phyloP scores from a whole-genome alignment of 345 rosid species.

The Rhodamnia rubescens region DNA sequence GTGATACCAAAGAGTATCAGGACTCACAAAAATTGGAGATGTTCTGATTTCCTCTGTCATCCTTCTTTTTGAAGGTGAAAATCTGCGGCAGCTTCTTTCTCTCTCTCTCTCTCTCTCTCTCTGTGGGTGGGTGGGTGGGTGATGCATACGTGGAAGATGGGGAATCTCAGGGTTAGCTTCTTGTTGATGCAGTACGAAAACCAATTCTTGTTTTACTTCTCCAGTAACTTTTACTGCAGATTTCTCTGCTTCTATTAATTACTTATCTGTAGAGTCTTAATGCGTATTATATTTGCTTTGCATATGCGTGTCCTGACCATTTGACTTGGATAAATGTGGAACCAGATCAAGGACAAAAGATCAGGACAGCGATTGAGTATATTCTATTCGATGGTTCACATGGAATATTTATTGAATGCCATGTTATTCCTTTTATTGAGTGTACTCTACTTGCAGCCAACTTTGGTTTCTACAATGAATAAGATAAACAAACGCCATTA shows the following conservation, averaged over 20 bases:
- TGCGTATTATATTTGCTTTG: not conserved
- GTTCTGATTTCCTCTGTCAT: not conserved
- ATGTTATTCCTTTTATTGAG: constrained; percentile 21
- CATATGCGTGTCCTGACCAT: constrained; percentile 5
- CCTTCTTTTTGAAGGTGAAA: not conserved
- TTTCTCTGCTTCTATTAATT: constrained; percentile 8
- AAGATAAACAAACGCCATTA: constrained; percentile 30
- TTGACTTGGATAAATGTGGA: constrained; percentile 20
- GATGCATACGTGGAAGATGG: not conserved
- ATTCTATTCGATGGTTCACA: constrained; percentile 58
- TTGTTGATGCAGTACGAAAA: not conserved
- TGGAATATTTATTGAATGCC: constrained; percentile 33
- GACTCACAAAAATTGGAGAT: not conserved
- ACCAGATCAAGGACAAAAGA: constrained; percentile 24
- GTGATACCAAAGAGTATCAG: not conserved
- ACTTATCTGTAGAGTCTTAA: not conserved
- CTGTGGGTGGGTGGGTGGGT: not conserved
- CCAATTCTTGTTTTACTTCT: not conserved
- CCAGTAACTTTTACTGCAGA: constrained; percentile 10
- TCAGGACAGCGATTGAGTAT: constrained; percentile 42
- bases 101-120: not conserved
- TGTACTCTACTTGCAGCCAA: constrained; percentile 24
- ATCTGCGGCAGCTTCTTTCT: not conserved
- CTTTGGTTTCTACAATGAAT: constrained; percentile 15
- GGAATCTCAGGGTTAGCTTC: constrained; percentile 7